Evolutionary conservation across 106 monocot species (phyloP).

Genomic region (Acanthochlamys bracteata): DNA sequence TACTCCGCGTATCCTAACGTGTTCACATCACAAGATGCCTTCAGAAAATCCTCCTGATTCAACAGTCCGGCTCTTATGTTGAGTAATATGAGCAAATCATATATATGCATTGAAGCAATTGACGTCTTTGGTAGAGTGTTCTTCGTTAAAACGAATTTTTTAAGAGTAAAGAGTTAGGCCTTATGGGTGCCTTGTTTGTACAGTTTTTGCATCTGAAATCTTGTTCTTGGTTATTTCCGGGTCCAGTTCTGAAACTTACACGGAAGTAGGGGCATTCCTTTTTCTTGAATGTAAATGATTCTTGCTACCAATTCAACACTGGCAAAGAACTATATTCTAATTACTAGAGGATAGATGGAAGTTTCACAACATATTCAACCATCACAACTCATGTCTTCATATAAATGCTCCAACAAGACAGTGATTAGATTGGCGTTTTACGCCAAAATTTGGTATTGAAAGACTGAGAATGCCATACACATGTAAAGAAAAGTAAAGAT

Average conservation of each 20-base stretch:
- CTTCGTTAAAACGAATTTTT: not conserved
- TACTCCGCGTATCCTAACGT: slow-evolving; percentile 87
- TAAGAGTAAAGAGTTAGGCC: not conserved
- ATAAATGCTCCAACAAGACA: not conserved
- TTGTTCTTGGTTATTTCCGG: no score
- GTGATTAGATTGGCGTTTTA: not conserved
- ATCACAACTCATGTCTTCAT: no score
- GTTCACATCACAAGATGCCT: slow-evolving; percentile 52
- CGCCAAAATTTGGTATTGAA: not conserved
- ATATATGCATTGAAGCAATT: not conserved
- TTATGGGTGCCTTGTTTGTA: not conserved
- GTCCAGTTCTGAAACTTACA: no score
- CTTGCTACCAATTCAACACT: no score
- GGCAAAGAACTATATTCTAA: no score
- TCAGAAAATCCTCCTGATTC: not conserved
- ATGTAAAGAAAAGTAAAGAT: slow-evolving; percentile 6
- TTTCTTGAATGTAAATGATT: no score
- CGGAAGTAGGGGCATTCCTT: no score
- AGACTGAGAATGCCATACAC: slow-evolving; percentile 13
- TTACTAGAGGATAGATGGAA: no score
- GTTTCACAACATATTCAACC: no score
- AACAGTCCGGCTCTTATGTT: not conserved
- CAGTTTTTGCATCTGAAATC: no score
- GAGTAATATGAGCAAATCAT: not conserved
- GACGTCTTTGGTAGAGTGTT: not conserved